phyloP scores from a whole-genome alignment of 1,139 yeast species.

The Lodderomyces metapsilosis region DNA sequence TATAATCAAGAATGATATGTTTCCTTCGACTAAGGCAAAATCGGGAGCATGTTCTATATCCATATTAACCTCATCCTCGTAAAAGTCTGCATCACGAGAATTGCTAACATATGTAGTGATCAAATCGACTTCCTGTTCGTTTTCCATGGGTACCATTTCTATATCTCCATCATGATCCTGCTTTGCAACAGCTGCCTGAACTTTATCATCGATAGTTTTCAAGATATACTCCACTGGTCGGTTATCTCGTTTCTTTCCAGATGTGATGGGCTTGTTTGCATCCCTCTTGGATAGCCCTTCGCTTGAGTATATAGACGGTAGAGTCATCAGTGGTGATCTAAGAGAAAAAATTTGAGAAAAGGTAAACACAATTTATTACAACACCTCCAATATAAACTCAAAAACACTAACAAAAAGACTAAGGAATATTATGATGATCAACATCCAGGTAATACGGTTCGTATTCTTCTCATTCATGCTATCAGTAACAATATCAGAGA shows the following conservation, averaged over 20 bases:
- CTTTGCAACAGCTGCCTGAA: conserved; percentile 24
- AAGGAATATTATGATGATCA: conserved; percentile 75
- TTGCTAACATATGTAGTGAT: conserved; percentile 31
- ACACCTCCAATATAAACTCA: conserved; percentile 39
- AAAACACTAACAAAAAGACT: conserved; percentile 66
- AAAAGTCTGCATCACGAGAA: conserved; percentile 18
- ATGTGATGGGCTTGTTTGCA: conserved; percentile 29
- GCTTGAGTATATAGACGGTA: conserved; percentile 49
- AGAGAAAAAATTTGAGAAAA: no score
- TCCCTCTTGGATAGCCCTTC: conserved; percentile 35
- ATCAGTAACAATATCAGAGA: conserved; percentile 89
- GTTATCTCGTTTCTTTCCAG: conserved; percentile 21
- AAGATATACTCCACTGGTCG: conserved; percentile 27
- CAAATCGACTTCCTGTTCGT: conserved; percentile 42
- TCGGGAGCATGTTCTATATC: conserved; percentile 15
- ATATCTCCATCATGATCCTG: conserved; percentile 35
- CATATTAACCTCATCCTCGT: conserved; percentile 17
- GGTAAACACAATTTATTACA: no score
- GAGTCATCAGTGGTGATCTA: conserved; percentile 12
- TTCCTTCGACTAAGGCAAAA: conserved; percentile 18
- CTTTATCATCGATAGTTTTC: conserved; percentile 32
- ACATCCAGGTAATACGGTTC: conserved; percentile 88
- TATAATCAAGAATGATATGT: conserved; percentile 48
- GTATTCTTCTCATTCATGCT: conserved; percentile 91
- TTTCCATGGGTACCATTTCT: conserved; percentile 53